Conservation (phyloP, 768 basidiomycete species). For the Agrocybe praecox region DNA sequence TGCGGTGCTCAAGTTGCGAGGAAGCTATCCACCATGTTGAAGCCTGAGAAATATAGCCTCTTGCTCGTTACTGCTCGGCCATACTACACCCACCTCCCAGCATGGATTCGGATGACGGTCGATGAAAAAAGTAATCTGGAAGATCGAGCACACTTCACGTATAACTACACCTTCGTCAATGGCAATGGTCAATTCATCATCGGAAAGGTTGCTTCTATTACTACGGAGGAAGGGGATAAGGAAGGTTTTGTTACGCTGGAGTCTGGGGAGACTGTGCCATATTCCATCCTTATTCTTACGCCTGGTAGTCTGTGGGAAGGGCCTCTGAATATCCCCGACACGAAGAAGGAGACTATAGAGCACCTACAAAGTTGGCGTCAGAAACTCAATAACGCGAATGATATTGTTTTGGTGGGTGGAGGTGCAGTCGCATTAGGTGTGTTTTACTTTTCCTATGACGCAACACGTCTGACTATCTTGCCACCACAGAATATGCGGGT, state of each 20-base stretch:
- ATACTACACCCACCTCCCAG: slow-evolving; percentile 52
- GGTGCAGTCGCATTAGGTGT: slow-evolving; percentile 54
- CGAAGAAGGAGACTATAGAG: slow-evolving; percentile 23
- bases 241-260: slow-evolving; percentile 45
- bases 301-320: slow-evolving; percentile 60
- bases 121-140: slow-evolving; percentile 44
- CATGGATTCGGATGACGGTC: slow-evolving; percentile 55
- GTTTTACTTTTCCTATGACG: slow-evolving; percentile 9
- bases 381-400: slow-evolving; percentile 36
- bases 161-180: slow-evolving; percentile 48
- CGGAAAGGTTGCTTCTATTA: slow-evolving; percentile 34
- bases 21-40: slow-evolving; percentile 51
- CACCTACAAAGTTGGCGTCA: slow-evolving; percentile 30
- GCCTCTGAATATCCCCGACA: slow-evolving; percentile 45
- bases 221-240: slow-evolving; percentile 20
- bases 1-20: slow-evolving; percentile 46
- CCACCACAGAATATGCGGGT: slow-evolving; percentile 37
- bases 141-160: slow-evolving; percentile 49
- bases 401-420: slow-evolving; percentile 55
- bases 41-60: slow-evolving; percentile 48
- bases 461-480: background rate
- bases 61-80: slow-evolving; percentile 56
- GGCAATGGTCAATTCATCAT: slow-evolving; percentile 50
- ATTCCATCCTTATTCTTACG: slow-evolving; percentile 59
- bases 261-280: slow-evolving; percentile 50